phyloP scores from a whole-genome alignment of 352 stramenopile genomes.

The Phytopythium delawarense region DNA sequence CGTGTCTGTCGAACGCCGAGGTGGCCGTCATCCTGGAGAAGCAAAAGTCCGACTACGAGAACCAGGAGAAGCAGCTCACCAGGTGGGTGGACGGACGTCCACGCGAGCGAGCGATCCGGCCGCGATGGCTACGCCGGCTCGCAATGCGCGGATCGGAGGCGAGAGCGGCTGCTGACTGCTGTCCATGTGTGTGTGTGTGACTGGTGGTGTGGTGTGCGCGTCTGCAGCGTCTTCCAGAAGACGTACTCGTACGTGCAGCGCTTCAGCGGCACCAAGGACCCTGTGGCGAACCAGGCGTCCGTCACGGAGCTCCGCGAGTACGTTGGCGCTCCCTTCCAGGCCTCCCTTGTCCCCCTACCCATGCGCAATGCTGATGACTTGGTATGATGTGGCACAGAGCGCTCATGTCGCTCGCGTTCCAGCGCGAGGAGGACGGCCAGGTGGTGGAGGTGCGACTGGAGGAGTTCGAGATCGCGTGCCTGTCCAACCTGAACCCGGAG shows the following conservation, averaged over 20 bases:
- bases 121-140: no score
- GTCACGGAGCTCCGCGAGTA: slow-evolving; percentile 88
- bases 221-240: slow-evolving; percentile 84
- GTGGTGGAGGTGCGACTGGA: slow-evolving; percentile 77
- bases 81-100: slow-evolving; percentile 24
- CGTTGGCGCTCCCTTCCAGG: slow-evolving; percentile 9
- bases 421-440: slow-evolving; percentile 67
- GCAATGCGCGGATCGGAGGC: no score
- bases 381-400: slow-evolving; percentile 28
- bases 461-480: slow-evolving; percentile 88
- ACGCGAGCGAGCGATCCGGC: background rate
- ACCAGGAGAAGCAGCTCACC: slow-evolving; percentile 88
- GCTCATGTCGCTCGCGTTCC: slow-evolving; percentile 82
- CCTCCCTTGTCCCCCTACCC: background rate
- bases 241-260: slow-evolving; percentile 90
- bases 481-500: slow-evolving; percentile 89
- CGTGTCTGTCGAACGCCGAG: slow-evolving; percentile 87
- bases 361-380: no score
- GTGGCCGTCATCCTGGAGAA: slow-evolving; percentile 90
- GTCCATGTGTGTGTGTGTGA: background rate
- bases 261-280: slow-evolving; percentile 90
- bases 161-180: background rate
- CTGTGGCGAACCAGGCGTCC: slow-evolving; percentile 86
- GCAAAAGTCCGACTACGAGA: slow-evolving; percentile 89
- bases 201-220: background rate